These are phyloP conservation scores for Calamus simplicifolius DNA, from an alignment of 176 grass and related monocot species.

Conservation along the genomic window DNA sequence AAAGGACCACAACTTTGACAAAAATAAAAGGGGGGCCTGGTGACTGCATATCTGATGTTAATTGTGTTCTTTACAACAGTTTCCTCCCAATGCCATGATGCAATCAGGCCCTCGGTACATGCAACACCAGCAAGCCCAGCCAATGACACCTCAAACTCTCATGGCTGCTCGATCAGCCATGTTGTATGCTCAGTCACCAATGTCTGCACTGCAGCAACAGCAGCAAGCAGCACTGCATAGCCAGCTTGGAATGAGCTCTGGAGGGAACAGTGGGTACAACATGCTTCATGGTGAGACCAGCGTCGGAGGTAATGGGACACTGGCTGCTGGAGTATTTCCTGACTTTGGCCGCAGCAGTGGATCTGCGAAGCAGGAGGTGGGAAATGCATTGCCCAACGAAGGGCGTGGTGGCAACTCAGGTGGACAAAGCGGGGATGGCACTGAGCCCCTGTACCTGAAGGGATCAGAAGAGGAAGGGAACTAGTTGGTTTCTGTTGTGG, in stretches of 20 bases:
- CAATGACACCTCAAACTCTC: conserved; percentile 57
- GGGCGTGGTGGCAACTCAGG: conserved; percentile 41
- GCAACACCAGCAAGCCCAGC: conserved; percentile 60
- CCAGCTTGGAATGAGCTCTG: conserved; percentile 53
- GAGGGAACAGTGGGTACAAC: conserved; percentile 63
- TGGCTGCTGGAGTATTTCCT: conserved; percentile 47
- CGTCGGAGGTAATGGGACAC: conserved; percentile 36
- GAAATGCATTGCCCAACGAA: conserved; percentile 44
- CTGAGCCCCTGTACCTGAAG: conserved; percentile 56
- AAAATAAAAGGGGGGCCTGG: no score
- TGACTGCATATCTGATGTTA: no score
- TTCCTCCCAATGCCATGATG: conserved; percentile 77
- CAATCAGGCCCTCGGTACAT: conserved; percentile 69
- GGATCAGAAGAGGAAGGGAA: conserved; percentile 66
- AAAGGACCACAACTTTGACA: no score
- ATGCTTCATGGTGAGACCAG: conserved; percentile 83
- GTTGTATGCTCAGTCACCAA: conserved; percentile 60
- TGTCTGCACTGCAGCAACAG: conserved; percentile 57
- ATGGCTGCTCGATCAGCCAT: conserved; percentile 77
- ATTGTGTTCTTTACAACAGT: conserved; percentile 28
- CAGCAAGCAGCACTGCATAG: conserved; percentile 33
- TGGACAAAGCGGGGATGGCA: conserved; percentile 49
- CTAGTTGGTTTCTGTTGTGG: neutral
- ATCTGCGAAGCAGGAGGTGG: conserved; percentile 35
- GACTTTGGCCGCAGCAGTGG: conserved; percentile 50